Evolutionary conservation across 2,329 filamentous ascomycete species (phyloP).

Genomic region (Fusarium neocosmosporiellum): DNA sequence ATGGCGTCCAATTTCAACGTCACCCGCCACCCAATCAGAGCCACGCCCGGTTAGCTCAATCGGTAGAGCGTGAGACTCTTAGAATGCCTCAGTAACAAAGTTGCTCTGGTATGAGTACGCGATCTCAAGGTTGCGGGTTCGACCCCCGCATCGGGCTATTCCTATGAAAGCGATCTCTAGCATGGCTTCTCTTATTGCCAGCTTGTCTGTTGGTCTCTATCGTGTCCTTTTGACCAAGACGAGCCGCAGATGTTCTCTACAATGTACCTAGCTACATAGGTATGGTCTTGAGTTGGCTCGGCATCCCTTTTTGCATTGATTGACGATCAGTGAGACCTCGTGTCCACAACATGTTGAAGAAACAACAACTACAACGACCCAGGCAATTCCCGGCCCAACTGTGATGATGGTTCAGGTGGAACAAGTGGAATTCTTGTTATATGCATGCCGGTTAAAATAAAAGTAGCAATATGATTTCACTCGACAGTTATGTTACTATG

Average conservation of each 20-base stretch:
- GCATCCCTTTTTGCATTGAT: too few species aligned
- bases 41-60: conserved; percentile 46
- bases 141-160: conserved; percentile 55
- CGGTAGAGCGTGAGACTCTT: conserved; percentile 76
- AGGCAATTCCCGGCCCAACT: too few species aligned
- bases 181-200: not conserved
- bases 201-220: not conserved
- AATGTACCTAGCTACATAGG: too few species aligned
- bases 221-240: too few species aligned
- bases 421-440: too few species aligned
- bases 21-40: not conserved
- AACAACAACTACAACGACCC: too few species aligned
- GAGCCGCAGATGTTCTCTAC: too few species aligned
- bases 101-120: not conserved
- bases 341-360: not conserved
- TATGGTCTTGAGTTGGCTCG: too few species aligned
- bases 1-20: not conserved
- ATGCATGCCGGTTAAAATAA: too few species aligned
- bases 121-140: conserved; percentile 68
- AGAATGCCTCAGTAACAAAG: conserved; percentile 31
- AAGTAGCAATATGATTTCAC: not conserved
- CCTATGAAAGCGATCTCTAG: not conserved
- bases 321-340: too few species aligned
- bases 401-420: too few species aligned
- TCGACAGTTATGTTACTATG: not conserved